Evolutionary conservation across 1,284 basidiomycete genomes (phyloP), one percentile per base, ranked within the genome.

Genomic region (Schizopora paradoxa): DNA sequence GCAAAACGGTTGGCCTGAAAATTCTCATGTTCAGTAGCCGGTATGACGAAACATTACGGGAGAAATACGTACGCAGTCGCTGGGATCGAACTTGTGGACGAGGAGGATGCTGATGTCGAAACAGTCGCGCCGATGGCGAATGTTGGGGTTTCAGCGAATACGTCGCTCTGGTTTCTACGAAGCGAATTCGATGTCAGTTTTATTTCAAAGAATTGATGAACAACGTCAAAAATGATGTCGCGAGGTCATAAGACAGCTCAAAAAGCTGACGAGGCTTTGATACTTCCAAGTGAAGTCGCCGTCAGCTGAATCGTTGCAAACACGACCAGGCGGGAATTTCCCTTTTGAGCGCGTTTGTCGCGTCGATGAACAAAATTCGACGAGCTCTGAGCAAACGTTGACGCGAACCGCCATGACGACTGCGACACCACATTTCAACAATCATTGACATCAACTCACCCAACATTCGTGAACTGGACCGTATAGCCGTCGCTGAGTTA

Each of bases 401-500:
- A n/a, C n/a, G n/a, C n/a, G n/a, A n/a, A n/a, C n/a, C n/a, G n/a
- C n/a, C n/a, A n/a, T n/a, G n/a, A n/a, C n/a, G n/a, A n/a, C n/a
- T n/a, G n/a, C n/a, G n/a, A n/a, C n/a, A 47, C 22, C 4, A 35
- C 18, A 36, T 19, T 18, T 4, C 2, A 1, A 21, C 22, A 38
- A 40, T 5, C 28, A 14, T 14, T 8, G 10, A 7, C 36, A 21
- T 5, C 19, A 5, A 55, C 66, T 55, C 54, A 73, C 72, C 58
- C 59, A 40, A 69, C 54, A 48, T 72, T 64, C 6, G 82, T 69
- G 3, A 77, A 73, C 51, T 72, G 43, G 0, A 86, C 13, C 2
- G 65, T 69, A 61, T 85, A 86, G 7, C 69, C 71, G 47, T 46
- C 58, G 11, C 79, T 82, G 44, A 13, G 34, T 41, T 6, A 49